Base-by-base conservation (phyloP, 2,329 filamentous ascomycete species). In the Penicillium aurantiogriseum region DNA sequence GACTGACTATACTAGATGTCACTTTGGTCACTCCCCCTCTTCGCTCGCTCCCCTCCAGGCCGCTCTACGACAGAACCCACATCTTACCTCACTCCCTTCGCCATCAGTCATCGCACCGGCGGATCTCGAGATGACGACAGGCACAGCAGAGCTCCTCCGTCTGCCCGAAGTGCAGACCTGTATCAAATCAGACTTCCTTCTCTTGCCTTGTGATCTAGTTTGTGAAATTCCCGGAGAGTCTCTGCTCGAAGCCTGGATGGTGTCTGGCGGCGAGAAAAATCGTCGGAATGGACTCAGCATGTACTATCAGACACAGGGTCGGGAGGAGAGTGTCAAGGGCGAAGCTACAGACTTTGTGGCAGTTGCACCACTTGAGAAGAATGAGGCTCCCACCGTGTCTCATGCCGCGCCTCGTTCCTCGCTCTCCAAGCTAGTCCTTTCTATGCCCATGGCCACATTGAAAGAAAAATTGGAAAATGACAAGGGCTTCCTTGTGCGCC, bases 271-370 rank as follows among this genome's bases (percentile, higher is more conserved):
- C 40, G 84, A 86, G 68, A 78, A 77, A 54, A 79, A 80, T 27
- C 81, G 85, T 60, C 89, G 89, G 74, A 92, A 92, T 42, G 94
- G 91, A 1, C 79, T 97, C 38, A 88, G 89, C 6, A 89, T 99
- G 1, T 97, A 90, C 87, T 97, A 97, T 74, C 86, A 93, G 68
- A 96, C 92, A 2, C 91, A 91, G 71, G 84, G 82, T 19, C 69
- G 76, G 21, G 88, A 89, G 60, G 86, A 85, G 6, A 85, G 86
- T 36, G 83, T 93, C 61, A 97, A 97, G 77, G 88, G 88, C 45
- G 91, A 97, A 73, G 92, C 96, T 73, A 94, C 91, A 2, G 93
- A 97, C 70, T 97, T 97, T 71, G 84, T 97, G 67, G 90, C 88
- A 9, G 91, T 90, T 0, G 83, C 89, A 0, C 86, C 89, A 4